These are phyloP conservation scores for Candida dajiaensis DNA, from an alignment of 805 yeast genomes.

Conservation along the genomic window DNA sequence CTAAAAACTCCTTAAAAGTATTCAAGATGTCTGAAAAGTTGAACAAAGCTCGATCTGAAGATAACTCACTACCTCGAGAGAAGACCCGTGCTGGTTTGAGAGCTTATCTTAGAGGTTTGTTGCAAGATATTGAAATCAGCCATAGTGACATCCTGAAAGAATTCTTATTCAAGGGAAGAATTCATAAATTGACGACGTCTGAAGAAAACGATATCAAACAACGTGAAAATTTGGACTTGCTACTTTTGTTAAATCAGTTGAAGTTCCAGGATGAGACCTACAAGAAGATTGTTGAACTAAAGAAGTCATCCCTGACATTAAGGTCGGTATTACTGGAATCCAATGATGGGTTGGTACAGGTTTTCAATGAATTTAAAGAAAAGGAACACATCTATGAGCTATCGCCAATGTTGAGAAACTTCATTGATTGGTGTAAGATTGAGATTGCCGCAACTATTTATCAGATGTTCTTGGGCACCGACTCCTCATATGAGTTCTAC, in stretches of 20 bases:
- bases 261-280: conserved; percentile 69
- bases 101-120: conserved; percentile 56
- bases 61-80: conserved; percentile 53
- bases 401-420: conserved; percentile 60
- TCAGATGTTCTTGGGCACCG: conserved; percentile 74
- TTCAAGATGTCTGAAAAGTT: not conserved
- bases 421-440: conserved; percentile 77
- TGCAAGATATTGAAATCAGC: conserved; percentile 49
- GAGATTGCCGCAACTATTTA: conserved; percentile 82
- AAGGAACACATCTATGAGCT: conserved; percentile 48
- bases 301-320: conserved; percentile 52
- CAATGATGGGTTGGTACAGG: conserved; percentile 47
- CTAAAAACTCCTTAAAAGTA: not conserved
- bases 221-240: conserved; percentile 57
- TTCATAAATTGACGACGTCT: conserved; percentile 30
- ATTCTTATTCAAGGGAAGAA: conserved; percentile 43
- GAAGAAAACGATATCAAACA: conserved; percentile 52
- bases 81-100: conserved; percentile 71
- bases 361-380: conserved; percentile 62
- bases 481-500: conserved; percentile 71
- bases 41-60: conserved; percentile 1
- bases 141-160: conserved; percentile 43
- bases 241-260: conserved; percentile 54
- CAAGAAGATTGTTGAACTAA: conserved; percentile 47
- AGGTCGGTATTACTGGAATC: conserved; percentile 46